These are phyloP conservation scores for Eutreptiella sp. DNA, from an alignment of 208 protist species.

Conservation along the genomic window DNA sequence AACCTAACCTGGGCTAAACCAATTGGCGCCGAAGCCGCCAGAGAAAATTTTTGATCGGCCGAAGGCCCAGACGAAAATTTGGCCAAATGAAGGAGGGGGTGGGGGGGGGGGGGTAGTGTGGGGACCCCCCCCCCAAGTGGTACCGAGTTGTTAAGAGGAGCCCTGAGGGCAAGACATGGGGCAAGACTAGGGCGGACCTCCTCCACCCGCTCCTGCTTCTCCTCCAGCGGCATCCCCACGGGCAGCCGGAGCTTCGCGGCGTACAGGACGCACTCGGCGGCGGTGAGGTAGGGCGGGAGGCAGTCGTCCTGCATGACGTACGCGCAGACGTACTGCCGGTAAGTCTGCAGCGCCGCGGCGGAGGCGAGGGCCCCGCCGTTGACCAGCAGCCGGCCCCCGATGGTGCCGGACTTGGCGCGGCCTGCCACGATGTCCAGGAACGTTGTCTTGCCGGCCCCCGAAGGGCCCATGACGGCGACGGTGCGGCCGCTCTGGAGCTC, in stretches of 20 bases:
- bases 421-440: constrained; percentile 68
- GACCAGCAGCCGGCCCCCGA: constrained; percentile 50
- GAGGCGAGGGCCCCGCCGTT: constrained; percentile 63
- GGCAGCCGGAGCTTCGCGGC: constrained; percentile 77
- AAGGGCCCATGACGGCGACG: constrained; percentile 82
- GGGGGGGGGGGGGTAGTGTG: too few species aligned
- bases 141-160: too few species aligned
- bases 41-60: too few species aligned
- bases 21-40: too few species aligned
- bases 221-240: constrained; percentile 53
- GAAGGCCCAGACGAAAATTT: too few species aligned
- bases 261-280: constrained; percentile 73
- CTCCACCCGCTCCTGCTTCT: constrained; percentile 56
- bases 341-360: too few species aligned
- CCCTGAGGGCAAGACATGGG: too few species aligned
- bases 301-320: constrained; percentile 85
- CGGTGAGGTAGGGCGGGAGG: constrained; percentile 70
- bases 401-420: constrained; percentile 46
- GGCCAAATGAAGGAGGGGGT: too few species aligned
- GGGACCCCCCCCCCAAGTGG: too few species aligned
- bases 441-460: constrained; percentile 76
- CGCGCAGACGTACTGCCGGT: constrained; percentile 72
- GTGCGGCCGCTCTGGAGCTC: too few species aligned
- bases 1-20: too few species aligned
- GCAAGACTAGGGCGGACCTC: constrained; percentile 61